Base-by-base conservation (phyloP, 345 rosid species). In the Bruguiera parviflora region DNA sequence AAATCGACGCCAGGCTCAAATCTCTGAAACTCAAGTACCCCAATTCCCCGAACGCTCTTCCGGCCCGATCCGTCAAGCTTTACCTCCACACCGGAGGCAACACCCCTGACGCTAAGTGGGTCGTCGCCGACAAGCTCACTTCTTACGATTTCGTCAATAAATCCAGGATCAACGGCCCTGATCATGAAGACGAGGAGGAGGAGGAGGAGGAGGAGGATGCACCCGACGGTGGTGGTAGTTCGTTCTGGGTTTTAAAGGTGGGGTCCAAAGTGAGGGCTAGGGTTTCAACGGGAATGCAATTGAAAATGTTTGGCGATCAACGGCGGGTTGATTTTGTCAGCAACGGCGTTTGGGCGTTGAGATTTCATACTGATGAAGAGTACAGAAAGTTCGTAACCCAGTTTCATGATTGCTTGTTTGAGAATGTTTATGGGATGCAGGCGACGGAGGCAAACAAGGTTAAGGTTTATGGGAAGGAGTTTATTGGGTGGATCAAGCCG, bases 331-430 rank as follows among this genome's bases (percentile, higher is more conserved):
- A 94, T 84, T 94, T 94, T 27, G 93, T 91, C 29, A 74, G 71
- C 52, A 83, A 78, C 13, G 91, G 89, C 0, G 98, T 94, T 15
- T 94, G 98, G 98, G 97, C 98, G 28, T 80, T 94, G 87, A 91
- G 84, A 64, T 94, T 94, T 65, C 74, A 68, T 28, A 81, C 81
- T 22, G 89, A 88, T 53, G 89, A 82, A 21, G 97, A 83, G 72
- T 91, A 87, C 46, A 78, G 96, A 65, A 80, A 47, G 22, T 91
- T 94, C 59, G 86, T 88, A 63, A 84, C 83, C 9, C 83, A 74
- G 61, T 94, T 84, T 55, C 96, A 94, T 59, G 86, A 88, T 69
- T 87, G 87, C 66, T 58, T 94, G 73, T 94, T 91, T 72, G 97
- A 94, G 82, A 94, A 94, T 78, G 95, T 89, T 37, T 79, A 89